These are phyloP conservation scores for Talaromyces sp. DNA, from an alignment of 2,329 filamentous ascomycete genomes.

Conservation along the genomic window DNA sequence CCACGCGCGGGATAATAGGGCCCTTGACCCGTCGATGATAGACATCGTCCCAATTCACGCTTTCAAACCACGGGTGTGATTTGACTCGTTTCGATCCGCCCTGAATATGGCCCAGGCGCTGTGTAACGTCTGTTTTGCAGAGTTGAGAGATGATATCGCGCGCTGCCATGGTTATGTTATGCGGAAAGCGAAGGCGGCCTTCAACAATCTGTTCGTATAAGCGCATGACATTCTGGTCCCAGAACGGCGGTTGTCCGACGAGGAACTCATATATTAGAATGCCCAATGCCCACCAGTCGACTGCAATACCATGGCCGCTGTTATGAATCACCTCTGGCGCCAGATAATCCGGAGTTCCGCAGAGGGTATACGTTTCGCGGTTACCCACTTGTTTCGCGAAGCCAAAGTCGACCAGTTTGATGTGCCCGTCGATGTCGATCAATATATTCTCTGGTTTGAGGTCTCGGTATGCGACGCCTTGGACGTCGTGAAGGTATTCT, in stretches of 20 bases:
- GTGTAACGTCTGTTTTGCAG: constrained; percentile 62
- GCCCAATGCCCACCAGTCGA: constrained; percentile 68
- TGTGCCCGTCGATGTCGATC: constrained; percentile 62
- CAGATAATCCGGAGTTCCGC: constrained; percentile 65
- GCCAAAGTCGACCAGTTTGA: constrained; percentile 66
- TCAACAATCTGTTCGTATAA: constrained; percentile 67
- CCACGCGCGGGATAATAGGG: constrained; percentile 61
- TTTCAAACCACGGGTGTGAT: constrained; percentile 59
- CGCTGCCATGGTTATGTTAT: constrained; percentile 56
- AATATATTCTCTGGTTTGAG: constrained; percentile 67
- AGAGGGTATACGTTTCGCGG: constrained; percentile 62
- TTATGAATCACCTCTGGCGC: constrained; percentile 66
- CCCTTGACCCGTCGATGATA: constrained; percentile 59
- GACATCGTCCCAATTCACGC: constrained; percentile 61
- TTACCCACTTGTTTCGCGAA: constrained; percentile 62
- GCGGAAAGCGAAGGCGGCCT: constrained; percentile 60
- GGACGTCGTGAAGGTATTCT: constrained; percentile 61
- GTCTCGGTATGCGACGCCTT: constrained; percentile 65
- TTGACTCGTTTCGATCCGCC: constrained; percentile 60
- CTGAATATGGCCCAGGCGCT: constrained; percentile 61
- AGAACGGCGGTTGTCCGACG: constrained; percentile 65
- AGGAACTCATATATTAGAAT: constrained; percentile 67
- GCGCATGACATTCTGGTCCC: constrained; percentile 67
- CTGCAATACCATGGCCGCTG: constrained; percentile 61
- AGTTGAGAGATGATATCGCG: constrained; percentile 60